Base-by-base conservation (phyloP, 176 grass and related monocot genomes). In the Dactylis glomerata region DNA sequence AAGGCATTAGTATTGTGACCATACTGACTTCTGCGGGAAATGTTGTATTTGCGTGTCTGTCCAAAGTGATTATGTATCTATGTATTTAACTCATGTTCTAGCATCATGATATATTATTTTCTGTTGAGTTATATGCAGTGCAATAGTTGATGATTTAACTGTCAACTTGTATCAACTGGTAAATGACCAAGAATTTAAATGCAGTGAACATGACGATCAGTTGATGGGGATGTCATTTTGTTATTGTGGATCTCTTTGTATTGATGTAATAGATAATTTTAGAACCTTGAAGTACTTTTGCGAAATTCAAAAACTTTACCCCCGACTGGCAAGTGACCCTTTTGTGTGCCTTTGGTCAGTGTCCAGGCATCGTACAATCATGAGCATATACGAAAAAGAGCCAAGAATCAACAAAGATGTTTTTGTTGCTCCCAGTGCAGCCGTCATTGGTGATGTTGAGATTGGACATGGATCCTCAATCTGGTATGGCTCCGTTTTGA, bases 401-500 rank as follows among this genome's bases (percentile, higher is more conserved):
- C 93, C 93, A 55, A 93, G 50, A 41, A 84, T 98, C 85, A 84
- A 91, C 82, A 89, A 86, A 78, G 93, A 98, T 87, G 96, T 92
- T 10, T 98, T 98, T 87, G 91, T 98, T 76, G 96, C 96, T 78
- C 96, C 96, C 23, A 93, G 91, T 78, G 93, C 96, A 40, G 80
- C 93, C 57, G 85, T 98, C 65, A 95, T 98, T 86, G 96, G 96
- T 66, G 96, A 98, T 83, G 96, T 98, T 61, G 80, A 90, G 87
- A 91, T 98, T 38, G 96, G 96, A 44, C 87, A 84, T 73, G 91
- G 89, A 80, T 95, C 96, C 27, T 98, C 96, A 33, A 89, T 98
- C 91, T 98, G 96, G 93, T 98, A 98, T 33, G 96, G 96, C 74
- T 94, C 90, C 61, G 71, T 98, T 81, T 86, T 98, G 80, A 95